Evolutionary conservation across 495 filamentous ascomycete genomes (phyloP).

Genomic region (Aspergillus nanangensis): DNA sequence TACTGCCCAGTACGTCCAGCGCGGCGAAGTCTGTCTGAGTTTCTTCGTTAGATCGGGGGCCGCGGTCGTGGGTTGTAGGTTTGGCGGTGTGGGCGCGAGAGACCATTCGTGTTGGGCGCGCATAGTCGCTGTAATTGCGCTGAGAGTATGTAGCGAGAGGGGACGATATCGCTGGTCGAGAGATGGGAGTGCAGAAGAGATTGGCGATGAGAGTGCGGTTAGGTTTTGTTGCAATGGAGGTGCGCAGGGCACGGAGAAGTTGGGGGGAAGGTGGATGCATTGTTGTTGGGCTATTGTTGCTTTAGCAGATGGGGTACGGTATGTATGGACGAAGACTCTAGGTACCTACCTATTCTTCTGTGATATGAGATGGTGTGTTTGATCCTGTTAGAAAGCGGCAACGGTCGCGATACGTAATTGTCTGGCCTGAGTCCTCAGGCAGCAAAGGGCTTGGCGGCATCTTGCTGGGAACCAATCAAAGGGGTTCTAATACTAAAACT

Average conservation of each 20-base stretch:
- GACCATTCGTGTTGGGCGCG: conserved; percentile 33
- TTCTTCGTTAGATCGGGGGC: conserved; percentile 53
- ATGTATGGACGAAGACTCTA: too few species aligned
- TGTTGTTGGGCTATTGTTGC: too few species aligned
- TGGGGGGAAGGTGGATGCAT: conserved; percentile 44
- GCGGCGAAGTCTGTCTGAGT: conserved; percentile 70
- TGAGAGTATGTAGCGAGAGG: conserved; percentile 11
- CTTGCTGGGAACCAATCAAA: too few species aligned
- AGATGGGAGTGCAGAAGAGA: too few species aligned
- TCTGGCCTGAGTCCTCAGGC: too few species aligned
- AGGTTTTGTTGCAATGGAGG: conserved; percentile 18
- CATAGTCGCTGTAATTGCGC: conserved; percentile 26
- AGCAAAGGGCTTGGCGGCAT: too few species aligned
- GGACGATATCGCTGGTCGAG: conserved; percentile 8
- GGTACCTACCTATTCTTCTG: too few species aligned
- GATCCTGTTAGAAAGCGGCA: too few species aligned
- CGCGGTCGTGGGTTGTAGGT: conserved; percentile 48
- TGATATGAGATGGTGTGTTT: too few species aligned
- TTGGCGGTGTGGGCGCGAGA: conserved; percentile 36
- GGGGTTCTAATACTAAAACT: too few species aligned
- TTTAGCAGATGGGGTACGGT: too few species aligned
- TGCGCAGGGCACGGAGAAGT: conserved; percentile 40
- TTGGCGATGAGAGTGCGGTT: conserved; percentile 12
- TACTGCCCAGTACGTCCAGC: conserved; percentile 75
- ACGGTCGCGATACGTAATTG: too few species aligned